phyloP scores from a whole-genome alignment of 1,139 yeast species.

The Scheffersomyces titani region DNA sequence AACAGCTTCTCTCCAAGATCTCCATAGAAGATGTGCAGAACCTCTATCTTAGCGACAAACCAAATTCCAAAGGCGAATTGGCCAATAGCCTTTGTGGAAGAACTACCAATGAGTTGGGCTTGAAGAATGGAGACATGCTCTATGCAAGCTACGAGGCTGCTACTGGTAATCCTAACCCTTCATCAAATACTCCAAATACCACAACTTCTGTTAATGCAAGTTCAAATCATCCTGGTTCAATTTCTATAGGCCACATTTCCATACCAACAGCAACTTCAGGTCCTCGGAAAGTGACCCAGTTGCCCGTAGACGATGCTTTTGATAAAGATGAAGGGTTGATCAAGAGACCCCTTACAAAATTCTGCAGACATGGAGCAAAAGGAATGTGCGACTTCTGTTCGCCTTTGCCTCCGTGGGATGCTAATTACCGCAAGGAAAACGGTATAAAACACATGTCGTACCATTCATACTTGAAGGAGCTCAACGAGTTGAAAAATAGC shows the following conservation, averaged over 20 bases:
- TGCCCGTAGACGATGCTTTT: conserved; percentile 66
- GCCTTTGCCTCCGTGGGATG: conserved; percentile 95
- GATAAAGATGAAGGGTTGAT: conserved; percentile 76
- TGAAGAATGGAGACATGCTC: conserved; percentile 83
- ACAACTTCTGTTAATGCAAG: conserved; percentile 11
- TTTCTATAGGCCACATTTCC: conserved; percentile 3
- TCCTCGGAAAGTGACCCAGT: conserved; percentile 34
- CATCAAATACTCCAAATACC: conserved; percentile 2
- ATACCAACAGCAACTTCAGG: conserved; percentile 11
- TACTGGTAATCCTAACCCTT: conserved; percentile 4
- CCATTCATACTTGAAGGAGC: conserved; percentile 76
- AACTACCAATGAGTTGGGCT: conserved; percentile 54
- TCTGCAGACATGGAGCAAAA: conserved; percentile 86
- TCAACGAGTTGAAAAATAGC: conserved; percentile 70
- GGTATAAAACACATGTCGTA: conserved; percentile 87
- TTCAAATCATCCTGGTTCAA: conserved; percentile 3
- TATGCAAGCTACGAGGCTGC: conserved; percentile 51
- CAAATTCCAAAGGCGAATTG: conserved; percentile 49
- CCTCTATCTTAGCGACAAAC: conserved; percentile 44
- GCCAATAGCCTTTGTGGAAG: conserved; percentile 45
- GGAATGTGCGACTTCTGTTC: conserved; percentile 99
- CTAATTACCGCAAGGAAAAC: conserved; percentile 68
- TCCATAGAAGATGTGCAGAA: conserved; percentile 31
- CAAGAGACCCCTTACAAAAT: conserved; percentile 55
- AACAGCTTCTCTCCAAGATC: conserved; percentile 40